phyloP scores from a whole-genome alignment of 192 early-diverging fungal species.

The Coemansia sp. region DNA sequence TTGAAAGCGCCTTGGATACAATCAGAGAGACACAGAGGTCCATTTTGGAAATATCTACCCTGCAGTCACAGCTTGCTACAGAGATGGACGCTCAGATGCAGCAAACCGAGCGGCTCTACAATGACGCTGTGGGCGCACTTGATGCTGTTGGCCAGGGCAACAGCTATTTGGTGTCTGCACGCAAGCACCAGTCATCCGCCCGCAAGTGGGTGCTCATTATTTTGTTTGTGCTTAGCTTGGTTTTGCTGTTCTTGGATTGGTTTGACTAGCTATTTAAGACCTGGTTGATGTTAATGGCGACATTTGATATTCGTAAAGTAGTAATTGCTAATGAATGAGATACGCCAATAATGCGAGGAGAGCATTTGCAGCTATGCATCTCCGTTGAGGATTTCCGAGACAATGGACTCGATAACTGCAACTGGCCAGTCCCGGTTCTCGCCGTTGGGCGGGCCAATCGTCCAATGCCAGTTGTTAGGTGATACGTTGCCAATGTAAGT shows the following conservation, averaged over 20 bases:
- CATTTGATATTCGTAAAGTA: background rate
- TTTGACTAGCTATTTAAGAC: constrained; percentile 54
- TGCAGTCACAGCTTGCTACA: constrained; percentile 69
- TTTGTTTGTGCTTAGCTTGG: constrained; percentile 67
- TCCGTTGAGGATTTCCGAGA: background rate
- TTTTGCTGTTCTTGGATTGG: constrained; percentile 78
- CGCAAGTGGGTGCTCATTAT: constrained; percentile 75
- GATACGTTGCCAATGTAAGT: background rate
- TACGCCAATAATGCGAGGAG: background rate
- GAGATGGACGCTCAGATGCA: constrained; percentile 69
- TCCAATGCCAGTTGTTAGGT: background rate
- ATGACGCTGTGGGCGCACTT: constrained; percentile 65
- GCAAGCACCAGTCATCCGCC: constrained; percentile 61
- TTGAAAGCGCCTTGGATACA: constrained; percentile 67
- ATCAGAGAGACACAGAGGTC: constrained; percentile 64
- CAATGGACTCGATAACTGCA: constrained; percentile 22
- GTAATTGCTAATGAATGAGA: background rate
- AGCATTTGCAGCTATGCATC: background rate
- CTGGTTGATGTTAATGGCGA: background rate
- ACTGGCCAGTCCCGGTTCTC: constrained; percentile 44
- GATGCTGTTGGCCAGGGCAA: constrained; percentile 68
- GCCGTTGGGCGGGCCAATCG: background rate
- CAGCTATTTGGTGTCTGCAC: constrained; percentile 61
- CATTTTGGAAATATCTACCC: constrained; percentile 68
- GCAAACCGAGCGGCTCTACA: constrained; percentile 70